Base-by-base conservation (phyloP, 2,329 filamentous ascomycete species). In the Phyllosticta paracitricarpa region DNA sequence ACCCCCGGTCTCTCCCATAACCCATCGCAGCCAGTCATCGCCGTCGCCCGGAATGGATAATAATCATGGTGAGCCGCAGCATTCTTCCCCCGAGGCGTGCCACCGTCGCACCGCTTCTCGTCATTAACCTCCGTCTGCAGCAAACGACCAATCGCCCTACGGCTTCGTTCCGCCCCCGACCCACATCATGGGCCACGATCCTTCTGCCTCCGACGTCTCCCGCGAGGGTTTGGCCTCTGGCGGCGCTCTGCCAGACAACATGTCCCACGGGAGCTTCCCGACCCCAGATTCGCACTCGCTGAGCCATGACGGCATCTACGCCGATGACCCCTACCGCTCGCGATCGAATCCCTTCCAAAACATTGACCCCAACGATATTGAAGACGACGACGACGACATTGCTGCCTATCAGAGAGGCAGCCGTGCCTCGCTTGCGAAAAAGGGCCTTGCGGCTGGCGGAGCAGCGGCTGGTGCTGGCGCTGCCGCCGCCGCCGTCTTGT, bases 331-430 rank as follows among this genome's bases (percentile, higher is more conserved):
- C 0, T 81, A 82, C 66, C 84, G 83, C 68, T 82, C 72, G 22
- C 35, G 55, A n/a, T 26, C 60, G n/a, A 4, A 68, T 66, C 64
- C 69, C 35, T 69, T 74, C 68, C 82, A 73, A 57, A 70, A 73
- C 57, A 81, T 94, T 63, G 86, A 96, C 70, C 91, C 91, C 2
- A 84, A 89, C 68, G 85, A 87, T 14, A 92, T 96, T 65, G 83
- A 83, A 24, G 92, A 96, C 71, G 92, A 97, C 69, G 91, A 89
- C 28, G 92, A 96, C 68, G 92, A 96, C 71, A 40, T 40, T 40
- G 33, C 33, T 10, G 33, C 33, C 33, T 40, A 40, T 10, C 33
- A 40, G 10, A 40, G 33, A 40, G 91, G 88, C 1, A 80, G 82
- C 63, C 81, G 79, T 65, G 76, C 74, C 77, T 77, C 56, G 76